phyloP scores from a whole-genome alignment of 495 filamentous ascomycete species.

The Jackrogersella minutella region DNA sequence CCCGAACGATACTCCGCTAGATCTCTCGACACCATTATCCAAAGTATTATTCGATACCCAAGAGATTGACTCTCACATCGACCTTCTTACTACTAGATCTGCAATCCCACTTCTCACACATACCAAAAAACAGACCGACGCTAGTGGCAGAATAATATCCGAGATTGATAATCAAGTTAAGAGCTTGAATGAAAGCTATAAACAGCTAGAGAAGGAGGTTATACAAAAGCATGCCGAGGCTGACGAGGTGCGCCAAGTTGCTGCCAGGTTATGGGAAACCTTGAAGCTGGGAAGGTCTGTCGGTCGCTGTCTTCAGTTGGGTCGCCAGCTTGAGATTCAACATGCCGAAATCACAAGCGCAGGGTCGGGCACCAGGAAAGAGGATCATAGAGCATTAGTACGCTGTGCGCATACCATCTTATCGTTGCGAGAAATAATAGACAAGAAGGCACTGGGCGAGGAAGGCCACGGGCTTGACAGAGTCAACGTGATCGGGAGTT shows the following conservation, averaged over 20 bases:
- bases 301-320: slow-evolving; percentile 76
- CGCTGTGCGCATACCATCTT: slow-evolving; percentile 79
- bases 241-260: slow-evolving; percentile 75
- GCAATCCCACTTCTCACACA: slow-evolving; percentile 84
- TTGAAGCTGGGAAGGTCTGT: slow-evolving; percentile 81
- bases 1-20: slow-evolving; percentile 85
- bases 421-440: slow-evolving; percentile 74
- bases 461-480: slow-evolving; percentile 79
- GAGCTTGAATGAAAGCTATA: slow-evolving; percentile 81
- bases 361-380: slow-evolving; percentile 55
- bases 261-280: slow-evolving; percentile 77
- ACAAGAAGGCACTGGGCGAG: slow-evolving; percentile 65
- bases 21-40: slow-evolving; percentile 92
- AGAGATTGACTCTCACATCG: slow-evolving; percentile 95
- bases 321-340: slow-evolving; percentile 87
- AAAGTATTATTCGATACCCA: slow-evolving; percentile 96
- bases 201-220: slow-evolving; percentile 83
- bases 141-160: slow-evolving; percentile 71
- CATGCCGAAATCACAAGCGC: slow-evolving; percentile 60
- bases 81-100: slow-evolving; percentile 83
- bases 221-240: slow-evolving; percentile 81
- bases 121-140: slow-evolving; percentile 73
- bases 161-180: slow-evolving; percentile 79
- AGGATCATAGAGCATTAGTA: slow-evolving; percentile 80
- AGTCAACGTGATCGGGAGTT: slow-evolving; percentile 70